Evolutionary conservation across 2,329 filamentous ascomycete genomes (phyloP).

Genomic region (Coccinonectria pachysandricola): DNA sequence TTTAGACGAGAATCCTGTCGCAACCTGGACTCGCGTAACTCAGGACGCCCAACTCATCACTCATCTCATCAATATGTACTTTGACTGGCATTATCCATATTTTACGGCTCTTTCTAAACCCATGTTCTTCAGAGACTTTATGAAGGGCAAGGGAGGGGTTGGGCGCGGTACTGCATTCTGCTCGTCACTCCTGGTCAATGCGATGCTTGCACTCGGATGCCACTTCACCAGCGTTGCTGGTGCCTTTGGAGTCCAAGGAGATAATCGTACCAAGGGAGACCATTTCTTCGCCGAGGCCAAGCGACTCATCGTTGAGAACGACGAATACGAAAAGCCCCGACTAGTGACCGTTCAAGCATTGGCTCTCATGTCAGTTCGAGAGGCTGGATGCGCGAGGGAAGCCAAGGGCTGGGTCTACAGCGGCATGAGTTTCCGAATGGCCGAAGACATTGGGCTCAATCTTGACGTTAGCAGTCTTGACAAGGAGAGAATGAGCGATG

Average conservation of each 20-base stretch:
- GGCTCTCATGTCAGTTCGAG: constrained; percentile 89
- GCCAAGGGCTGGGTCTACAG: constrained; percentile 97
- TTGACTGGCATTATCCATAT: constrained; percentile 94
- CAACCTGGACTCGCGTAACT: constrained; percentile 82
- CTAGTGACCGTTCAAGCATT: constrained; percentile 88
- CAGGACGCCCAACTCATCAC: constrained; percentile 67
- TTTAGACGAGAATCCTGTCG: constrained; percentile 57
- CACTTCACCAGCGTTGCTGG: constrained; percentile 76
- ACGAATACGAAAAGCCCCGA: constrained; percentile 83
- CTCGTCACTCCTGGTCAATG: constrained; percentile 81
- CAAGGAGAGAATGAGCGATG: constrained; percentile 55
- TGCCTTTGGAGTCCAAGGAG: constrained; percentile 59
- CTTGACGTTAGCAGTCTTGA: constrained; percentile 64
- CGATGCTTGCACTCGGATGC: constrained; percentile 85
- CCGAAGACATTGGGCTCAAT: constrained; percentile 84
- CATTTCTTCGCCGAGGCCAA: constrained; percentile 96
- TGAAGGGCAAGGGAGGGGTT: constrained; percentile 53
- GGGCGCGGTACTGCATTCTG: constrained; percentile 62
- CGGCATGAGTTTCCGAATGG: constrained; percentile 98
- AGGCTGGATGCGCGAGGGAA: constrained; percentile 88
- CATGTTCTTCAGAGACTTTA: constrained; percentile 79
- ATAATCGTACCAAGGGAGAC: constrained; percentile 80
- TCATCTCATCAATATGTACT: constrained; percentile 95
- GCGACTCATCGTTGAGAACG: constrained; percentile 76
- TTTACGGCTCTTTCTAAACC: constrained; percentile 84